These are phyloP conservation scores for Auricularia auricula-judae DNA, from an alignment of 768 basidiomycete species.

Conservation along the genomic window DNA sequence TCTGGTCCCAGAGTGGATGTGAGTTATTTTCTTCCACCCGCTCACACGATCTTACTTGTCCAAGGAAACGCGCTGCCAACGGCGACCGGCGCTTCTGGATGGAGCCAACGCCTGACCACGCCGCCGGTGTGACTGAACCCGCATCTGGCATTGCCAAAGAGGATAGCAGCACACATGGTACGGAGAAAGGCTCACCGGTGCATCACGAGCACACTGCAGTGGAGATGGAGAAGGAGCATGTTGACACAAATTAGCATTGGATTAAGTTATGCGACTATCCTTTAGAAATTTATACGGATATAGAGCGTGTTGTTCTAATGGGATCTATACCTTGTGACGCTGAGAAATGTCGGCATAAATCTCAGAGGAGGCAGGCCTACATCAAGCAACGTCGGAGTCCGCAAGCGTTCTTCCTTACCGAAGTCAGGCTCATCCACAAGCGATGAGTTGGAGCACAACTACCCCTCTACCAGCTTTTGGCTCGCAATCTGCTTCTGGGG, in stretches of 20 bases:
- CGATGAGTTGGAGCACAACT: not conserved
- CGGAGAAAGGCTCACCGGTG: not conserved
- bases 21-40: not conserved
- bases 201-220: not conserved
- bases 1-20: constrained; percentile 61
- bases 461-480: too few relatives aligned
- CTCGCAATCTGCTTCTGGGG: too few relatives aligned
- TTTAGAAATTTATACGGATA: too few relatives aligned
- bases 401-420: not conserved
- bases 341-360: not conserved
- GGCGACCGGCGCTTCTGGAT: constrained; percentile 5
- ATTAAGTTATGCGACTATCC: too few relatives aligned
- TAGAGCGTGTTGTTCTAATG: too few relatives aligned
- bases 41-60: not conserved
- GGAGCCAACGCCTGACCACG: not conserved
- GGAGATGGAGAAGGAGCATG: not conserved
- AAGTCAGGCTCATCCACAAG: not conserved
- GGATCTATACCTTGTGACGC: too few relatives aligned
- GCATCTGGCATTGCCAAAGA: not conserved
- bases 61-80: constrained; percentile 1
- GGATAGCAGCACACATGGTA: not conserved
- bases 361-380: not conserved
- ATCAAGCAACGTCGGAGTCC: not conserved
- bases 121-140: not conserved
- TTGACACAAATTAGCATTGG: not conserved